Evolutionary conservation across 306 rosid species (phyloP), one percentile per base, ranked within the genome.

Genomic region (Trichosanthes cucumerina): DNA sequence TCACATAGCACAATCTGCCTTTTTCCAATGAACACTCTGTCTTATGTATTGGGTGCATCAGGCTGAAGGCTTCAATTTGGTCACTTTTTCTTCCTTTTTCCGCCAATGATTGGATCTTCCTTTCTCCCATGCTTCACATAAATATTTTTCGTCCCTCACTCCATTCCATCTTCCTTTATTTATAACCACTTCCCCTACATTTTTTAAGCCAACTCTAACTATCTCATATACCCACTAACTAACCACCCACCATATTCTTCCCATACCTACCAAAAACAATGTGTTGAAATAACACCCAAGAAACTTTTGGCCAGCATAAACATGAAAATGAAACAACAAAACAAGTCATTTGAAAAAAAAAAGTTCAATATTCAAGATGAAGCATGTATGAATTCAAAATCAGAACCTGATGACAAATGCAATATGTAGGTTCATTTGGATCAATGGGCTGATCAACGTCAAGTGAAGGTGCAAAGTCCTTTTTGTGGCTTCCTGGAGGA

Each of bases 341-440:
- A 62, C 19, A 10, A 14, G 15, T 43, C 18, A 69, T 15, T 53
- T 84, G 23, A 66, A 13, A 65, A 78, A 78, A 31, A 18, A 4
- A 64, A 50, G 81, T 16, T 46, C 9, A 46, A 50, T 26, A 54
- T 9, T 69, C 54, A 69, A 43, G 33, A 46, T 33, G 10, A 79
- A 13, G 28, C 65, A 77, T 47, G 59, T 54, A 38, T 57, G 49
- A 84, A 77, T 24, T 34, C 70, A 43, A 80, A 78, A 78, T 73
- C 81, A 78, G 63, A 83, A 95, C 97, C 98, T 95, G 96, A 90
- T 91, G 97, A 79, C 99, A 95, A 81, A 95, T 92, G 76, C 99
- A 91, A 88, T 95, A 95, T 57, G 97, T 92, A 80, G 93, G 97
- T 83, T 92, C 97, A 72, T 95, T 95, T 21, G 97, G 99, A 88